Conservation (phyloP, 148 eudicot species). For the Cornus florida region DNA sequence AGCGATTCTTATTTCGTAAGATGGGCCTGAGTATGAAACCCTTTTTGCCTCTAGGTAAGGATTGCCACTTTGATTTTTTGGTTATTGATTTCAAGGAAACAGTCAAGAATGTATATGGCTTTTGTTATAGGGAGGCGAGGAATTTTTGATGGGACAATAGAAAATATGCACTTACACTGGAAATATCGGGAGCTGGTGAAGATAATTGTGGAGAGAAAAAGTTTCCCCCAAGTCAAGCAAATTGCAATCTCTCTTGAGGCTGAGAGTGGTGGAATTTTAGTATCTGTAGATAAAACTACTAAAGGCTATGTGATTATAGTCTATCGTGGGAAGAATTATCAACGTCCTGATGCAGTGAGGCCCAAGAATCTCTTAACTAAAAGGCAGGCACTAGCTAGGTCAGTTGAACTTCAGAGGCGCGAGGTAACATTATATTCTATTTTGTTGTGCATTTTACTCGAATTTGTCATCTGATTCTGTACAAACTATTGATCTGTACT, state of each 20-base stretch:
- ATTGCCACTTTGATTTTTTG: neutral
- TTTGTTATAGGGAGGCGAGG: conserved; percentile 66
- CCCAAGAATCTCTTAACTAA: conserved; percentile 72
- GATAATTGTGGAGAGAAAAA: conserved; percentile 64
- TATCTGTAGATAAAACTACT: conserved; percentile 69
- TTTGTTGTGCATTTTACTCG: neutral
- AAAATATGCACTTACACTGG: conserved; percentile 94
- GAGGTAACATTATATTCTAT: conserved; percentile 51
- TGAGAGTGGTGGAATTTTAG: conserved; percentile 84
- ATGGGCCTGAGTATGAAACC: conserved; percentile 99
- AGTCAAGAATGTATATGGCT: conserved; percentile 15
- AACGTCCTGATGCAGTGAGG: conserved; percentile 50
- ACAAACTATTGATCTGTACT: neutral
- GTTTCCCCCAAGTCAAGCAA: conserved; percentile 69
- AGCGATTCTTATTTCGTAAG: conserved; percentile 80
- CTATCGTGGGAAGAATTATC: conserved; percentile 95
- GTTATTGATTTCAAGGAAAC: neutral
- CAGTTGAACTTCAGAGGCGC: conserved; percentile 89
- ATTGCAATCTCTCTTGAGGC: conserved; percentile 79
- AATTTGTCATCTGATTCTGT: neutral
- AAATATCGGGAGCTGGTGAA: conserved; percentile 85
- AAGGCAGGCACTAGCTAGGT: conserved; percentile 92
- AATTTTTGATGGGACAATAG: conserved; percentile 77
- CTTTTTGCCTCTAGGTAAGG: conserved; percentile 68
- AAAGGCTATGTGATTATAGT: conserved; percentile 75